Percentiles rank a stretch among this genome's conserved stretches.
Evolutionary conservation across 257 asterid genomes (phyloP).

Genomic region (Nicotiana undulata): DNA sequence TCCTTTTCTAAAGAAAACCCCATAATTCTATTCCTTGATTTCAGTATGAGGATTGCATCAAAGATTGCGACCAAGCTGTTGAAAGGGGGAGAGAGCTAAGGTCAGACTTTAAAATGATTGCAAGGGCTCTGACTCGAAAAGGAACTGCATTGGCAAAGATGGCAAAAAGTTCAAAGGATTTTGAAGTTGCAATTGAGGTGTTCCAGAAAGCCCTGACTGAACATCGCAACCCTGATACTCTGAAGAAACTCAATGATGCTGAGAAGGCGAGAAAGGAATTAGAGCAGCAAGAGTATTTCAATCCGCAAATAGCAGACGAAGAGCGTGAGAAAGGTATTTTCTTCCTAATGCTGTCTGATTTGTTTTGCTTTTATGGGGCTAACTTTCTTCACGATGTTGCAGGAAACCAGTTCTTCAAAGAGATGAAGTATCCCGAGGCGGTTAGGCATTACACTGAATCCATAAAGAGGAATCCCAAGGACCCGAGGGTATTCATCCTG

Average conservation of each 20-base stretch:
- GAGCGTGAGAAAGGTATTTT: conserved; percentile 90
- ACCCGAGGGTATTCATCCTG: conserved; percentile 44
- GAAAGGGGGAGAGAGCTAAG: conserved; percentile 92
- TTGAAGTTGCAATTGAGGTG: conserved; percentile 70
- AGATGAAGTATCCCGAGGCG: conserved; percentile 89
- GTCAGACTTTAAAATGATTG: conserved; percentile 80
- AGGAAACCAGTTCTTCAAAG: conserved; percentile 84
- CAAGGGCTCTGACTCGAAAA: conserved; percentile 89
- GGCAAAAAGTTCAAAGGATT: conserved; percentile 75
- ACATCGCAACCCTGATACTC: conserved; percentile 90
- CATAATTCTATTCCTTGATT: neutral
- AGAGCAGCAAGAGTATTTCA: conserved; percentile 79
- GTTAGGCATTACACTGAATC: conserved; percentile 77
- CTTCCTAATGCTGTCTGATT: neutral
- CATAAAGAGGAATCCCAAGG: conserved; percentile 71
- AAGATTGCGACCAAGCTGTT: conserved; percentile 91
- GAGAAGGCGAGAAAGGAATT: conserved; percentile 89
- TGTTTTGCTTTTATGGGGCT: neutral
- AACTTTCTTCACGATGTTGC: neutral
- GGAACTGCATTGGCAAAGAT: conserved; percentile 79
- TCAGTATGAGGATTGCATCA: conserved; percentile 77
- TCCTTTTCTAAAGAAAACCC: too few relatives aligned
- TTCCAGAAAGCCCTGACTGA: conserved; percentile 94
- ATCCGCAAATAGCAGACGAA: conserved; percentile 84
- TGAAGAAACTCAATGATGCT: conserved; percentile 85